Conservation (phyloP, 164 flowering plant species). For the Vitis amurensis region DNA sequence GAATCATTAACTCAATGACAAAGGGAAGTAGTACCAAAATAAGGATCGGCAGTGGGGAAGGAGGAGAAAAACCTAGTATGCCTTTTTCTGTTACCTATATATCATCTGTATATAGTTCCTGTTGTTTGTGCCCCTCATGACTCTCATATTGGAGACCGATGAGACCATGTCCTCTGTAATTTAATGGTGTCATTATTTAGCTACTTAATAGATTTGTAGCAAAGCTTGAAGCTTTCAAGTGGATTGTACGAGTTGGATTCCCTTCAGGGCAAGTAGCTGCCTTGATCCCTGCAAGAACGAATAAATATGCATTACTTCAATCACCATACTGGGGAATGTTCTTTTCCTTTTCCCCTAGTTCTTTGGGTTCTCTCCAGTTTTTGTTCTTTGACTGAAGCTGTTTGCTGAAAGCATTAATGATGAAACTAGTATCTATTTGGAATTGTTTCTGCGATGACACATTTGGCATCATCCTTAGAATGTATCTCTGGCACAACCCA, state of each 20-base stretch:
- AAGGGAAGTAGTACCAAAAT: background rate
- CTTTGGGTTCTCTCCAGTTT: too few relatives aligned
- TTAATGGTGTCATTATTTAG: background rate
- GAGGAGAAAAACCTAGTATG: background rate
- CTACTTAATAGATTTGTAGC: background rate
- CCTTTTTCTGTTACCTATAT: background rate
- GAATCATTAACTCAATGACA: background rate
- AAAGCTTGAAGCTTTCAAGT: background rate
- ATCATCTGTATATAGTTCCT: constrained; percentile 2
- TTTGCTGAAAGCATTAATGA: too few relatives aligned
- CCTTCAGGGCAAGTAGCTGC: background rate
- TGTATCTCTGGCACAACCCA: too few relatives aligned
- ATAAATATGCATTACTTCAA: background rate
- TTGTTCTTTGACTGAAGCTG: too few relatives aligned
- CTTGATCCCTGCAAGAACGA: background rate
- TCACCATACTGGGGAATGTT: too few relatives aligned
- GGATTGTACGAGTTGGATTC: background rate
- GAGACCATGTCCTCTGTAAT: background rate
- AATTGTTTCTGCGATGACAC: too few relatives aligned
- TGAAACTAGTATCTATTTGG: too few relatives aligned
- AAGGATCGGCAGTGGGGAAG: background rate
- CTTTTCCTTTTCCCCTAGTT: too few relatives aligned
- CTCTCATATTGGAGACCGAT: background rate
- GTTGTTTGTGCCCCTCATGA: background rate
- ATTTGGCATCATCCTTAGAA: too few relatives aligned